phyloP scores from a whole-genome alignment of 2,329 filamentous ascomycete genomes.

The Septoria linicola region DNA sequence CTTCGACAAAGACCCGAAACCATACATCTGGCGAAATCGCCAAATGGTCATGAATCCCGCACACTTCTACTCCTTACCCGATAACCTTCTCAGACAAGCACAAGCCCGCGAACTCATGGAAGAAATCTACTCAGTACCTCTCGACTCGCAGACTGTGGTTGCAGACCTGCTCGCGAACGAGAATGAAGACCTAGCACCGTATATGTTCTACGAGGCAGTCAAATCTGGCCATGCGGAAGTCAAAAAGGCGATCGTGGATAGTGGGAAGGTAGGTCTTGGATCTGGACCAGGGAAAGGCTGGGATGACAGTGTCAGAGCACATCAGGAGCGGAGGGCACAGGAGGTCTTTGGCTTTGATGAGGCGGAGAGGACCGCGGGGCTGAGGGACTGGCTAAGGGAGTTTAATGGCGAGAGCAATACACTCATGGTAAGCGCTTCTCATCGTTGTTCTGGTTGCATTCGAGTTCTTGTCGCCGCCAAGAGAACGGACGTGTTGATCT shows the following conservation, averaged over 20 bases:
- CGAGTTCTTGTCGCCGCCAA: background rate
- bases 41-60: slow-evolving; percentile 6
- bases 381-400: slow-evolving; percentile 10
- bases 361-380: background rate
- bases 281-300: background rate
- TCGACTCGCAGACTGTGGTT: slow-evolving; percentile 8
- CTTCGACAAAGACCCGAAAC: background rate
- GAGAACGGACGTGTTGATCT: background rate
- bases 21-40: slow-evolving; percentile 5
- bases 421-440: slow-evolving; percentile 1
- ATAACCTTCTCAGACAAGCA: background rate
- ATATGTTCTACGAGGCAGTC: slow-evolving; percentile 17
- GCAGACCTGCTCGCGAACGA: slow-evolving; percentile 8
- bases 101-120: slow-evolving; percentile 10
- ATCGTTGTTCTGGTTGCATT: too few relatives aligned
- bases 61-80: background rate
- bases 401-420: background rate
- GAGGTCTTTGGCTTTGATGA: slow-evolving; percentile 4
- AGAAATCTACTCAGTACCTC: slow-evolving; percentile 6
- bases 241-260: slow-evolving; percentile 6
- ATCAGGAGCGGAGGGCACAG: background rate
- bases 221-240: slow-evolving; percentile 11
- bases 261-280: background rate
- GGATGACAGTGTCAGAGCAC: background rate
- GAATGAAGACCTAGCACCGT: slow-evolving; percentile 9